Base-by-base conservation (phyloP, 805 yeast species). In the Candida methanosorbosa region DNA sequence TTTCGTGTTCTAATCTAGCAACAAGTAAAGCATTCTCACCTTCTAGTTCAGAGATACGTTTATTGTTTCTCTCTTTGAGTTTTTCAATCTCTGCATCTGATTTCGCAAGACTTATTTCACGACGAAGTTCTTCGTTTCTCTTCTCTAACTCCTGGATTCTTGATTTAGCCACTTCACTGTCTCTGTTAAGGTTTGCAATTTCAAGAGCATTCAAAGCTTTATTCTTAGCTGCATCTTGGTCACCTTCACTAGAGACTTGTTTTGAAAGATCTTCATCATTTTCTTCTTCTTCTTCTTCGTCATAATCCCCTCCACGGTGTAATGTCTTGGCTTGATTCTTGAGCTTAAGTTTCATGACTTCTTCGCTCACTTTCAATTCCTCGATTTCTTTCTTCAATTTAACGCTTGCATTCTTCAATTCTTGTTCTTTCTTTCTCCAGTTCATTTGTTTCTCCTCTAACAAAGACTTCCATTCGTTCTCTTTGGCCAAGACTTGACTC, bases 371-470 rank as follows among this genome's bases (percentile, higher is more conserved):
- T 41, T 78, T 70, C 43, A 82, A 59, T 34, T 81, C 90, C 41
- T 75, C 78, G 20, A 80, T 64, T 41, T 72, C 74, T 24, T 66
- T 63, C 41, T 72, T 70, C 14, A 75, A 61, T 16, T 67, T 72
- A 12, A 66, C 63, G 8, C 77, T 49, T 43, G 75, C 80, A 33
- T 63, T 59, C n/a, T 60, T 52, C 24, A 66, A 62, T 38, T 72
- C 76, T 13, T 55, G 57, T 47, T 81, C 79, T 38, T 76, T 68
- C 29, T 70, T 65, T 14, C 46, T 52, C 90, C 94, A 83, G 41
- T 78, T 77, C 15, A 71, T 53, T 45, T 81, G 78, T 50, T 78
- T 79, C 49, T 87, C 95, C 40, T 81, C 84, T 46, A 83, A 61
- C 24, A 75, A 52, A 0, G 84, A 78, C 39, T 66, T 62, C 54